phyloP scores from a whole-genome alignment of 2,329 filamentous ascomycete genomes.

The Cladosporium phlei region DNA sequence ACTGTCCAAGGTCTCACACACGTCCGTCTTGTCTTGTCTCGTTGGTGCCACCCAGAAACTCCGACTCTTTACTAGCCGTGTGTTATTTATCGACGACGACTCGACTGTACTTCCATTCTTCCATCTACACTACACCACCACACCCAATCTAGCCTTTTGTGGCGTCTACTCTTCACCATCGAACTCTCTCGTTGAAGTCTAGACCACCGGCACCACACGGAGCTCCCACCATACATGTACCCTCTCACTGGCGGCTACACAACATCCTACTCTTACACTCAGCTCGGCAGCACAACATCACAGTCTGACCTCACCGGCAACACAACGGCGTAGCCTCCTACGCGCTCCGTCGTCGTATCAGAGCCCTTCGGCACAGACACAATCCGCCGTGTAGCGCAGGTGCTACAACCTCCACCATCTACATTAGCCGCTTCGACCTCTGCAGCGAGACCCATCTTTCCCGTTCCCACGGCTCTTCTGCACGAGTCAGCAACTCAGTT shows the following conservation, averaged over 20 bases:
- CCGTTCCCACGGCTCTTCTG: not conserved
- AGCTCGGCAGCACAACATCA: too few species aligned
- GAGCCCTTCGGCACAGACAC: constrained; percentile 8
- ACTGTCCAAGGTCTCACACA: not conserved
- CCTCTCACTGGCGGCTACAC: too few species aligned
- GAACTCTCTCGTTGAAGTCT: constrained; percentile 3
- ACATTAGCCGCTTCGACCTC: constrained; percentile 10
- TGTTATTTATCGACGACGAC: not conserved
- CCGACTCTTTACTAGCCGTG: not conserved
- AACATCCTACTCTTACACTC: too few species aligned
- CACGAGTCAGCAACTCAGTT: not conserved
- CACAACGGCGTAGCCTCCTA: constrained; percentile 4
- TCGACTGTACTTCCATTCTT: not conserved
- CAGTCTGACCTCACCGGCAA: constrained; percentile 5
- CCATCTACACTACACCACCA: not conserved
- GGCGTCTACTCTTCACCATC: not conserved
- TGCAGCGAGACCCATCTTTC: constrained; percentile 14
- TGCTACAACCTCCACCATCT: constrained; percentile 11
- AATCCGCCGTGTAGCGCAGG: constrained; percentile 6
- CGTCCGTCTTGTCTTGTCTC: not conserved
- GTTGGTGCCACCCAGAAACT: not conserved
- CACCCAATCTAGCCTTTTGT: not conserved
- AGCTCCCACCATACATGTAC: not conserved
- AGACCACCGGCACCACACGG: constrained; percentile 2
- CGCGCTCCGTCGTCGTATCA: constrained; percentile 1